A percentile compares a stretch with the other conserved stretches of the same genome.
phyloP scores from a whole-genome alignment of 2,329 filamentous ascomycete genomes.

The Reticulascus tulasneorum region DNA sequence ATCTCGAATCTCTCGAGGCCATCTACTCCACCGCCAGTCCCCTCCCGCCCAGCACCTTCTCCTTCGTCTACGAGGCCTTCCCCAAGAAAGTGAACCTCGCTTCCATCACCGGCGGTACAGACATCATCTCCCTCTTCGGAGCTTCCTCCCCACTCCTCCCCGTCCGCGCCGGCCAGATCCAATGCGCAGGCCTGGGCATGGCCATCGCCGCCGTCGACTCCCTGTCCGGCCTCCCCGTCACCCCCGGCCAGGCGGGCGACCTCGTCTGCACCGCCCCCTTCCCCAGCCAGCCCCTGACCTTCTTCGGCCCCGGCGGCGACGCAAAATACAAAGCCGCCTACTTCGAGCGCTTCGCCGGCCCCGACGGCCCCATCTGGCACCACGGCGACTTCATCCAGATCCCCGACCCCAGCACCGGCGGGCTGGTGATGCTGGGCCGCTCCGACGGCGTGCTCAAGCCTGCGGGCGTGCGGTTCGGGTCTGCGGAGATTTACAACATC shows the following conservation, averaged over 20 bases:
- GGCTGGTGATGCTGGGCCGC: slow-evolving; percentile 84
- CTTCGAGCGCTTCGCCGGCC: slow-evolving; percentile 72
- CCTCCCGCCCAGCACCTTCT: slow-evolving; percentile 86
- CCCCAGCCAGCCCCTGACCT: slow-evolving; percentile 84
- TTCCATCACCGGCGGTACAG: slow-evolving; percentile 92
- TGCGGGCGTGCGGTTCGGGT: slow-evolving; percentile 84
- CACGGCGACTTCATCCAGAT: slow-evolving; percentile 86
- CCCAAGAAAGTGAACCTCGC: slow-evolving; percentile 77
- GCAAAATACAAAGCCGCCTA: slow-evolving; percentile 81
- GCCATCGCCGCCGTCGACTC: slow-evolving; percentile 61
- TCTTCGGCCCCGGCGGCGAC: slow-evolving; percentile 71
- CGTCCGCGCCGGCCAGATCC: slow-evolving; percentile 70
- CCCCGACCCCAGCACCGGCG: slow-evolving; percentile 64
- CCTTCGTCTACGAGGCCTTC: slow-evolving; percentile 83
- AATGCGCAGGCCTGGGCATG: slow-evolving; percentile 76
- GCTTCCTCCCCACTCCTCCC: slow-evolving; percentile 74
- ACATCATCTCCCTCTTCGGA: slow-evolving; percentile 94
- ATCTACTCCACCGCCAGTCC: slow-evolving; percentile 95
- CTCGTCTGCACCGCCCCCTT: slow-evolving; percentile 84
- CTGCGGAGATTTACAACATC: slow-evolving; percentile 95
- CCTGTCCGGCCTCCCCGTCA: slow-evolving; percentile 48
- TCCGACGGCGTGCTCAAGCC: slow-evolving; percentile 94
- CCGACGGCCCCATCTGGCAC: slow-evolving; percentile 65
- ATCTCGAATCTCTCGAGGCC: slow-evolving; percentile 66
- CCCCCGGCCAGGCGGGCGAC: slow-evolving; percentile 71